phyloP scores from a whole-genome alignment of 208 protist species.

The Wallacemonas sp. region DNA sequence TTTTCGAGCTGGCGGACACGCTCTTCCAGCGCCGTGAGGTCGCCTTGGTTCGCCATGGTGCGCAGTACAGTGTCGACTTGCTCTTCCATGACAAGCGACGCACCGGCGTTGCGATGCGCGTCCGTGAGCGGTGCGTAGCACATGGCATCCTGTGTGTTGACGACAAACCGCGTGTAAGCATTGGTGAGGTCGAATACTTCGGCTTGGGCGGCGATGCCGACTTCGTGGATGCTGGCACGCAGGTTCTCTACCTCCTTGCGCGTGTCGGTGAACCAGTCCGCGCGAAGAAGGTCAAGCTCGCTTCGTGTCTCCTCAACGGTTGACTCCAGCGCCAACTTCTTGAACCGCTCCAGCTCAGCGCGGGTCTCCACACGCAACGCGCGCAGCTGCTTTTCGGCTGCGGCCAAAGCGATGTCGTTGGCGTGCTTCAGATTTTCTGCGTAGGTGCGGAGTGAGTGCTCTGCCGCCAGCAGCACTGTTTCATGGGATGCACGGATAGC shows the following conservation, averaged over 20 bases:
- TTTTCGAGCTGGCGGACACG: slow-evolving; percentile 19
- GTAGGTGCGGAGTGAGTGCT: slow-evolving; percentile 60
- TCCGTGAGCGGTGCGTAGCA: slow-evolving; percentile 20
- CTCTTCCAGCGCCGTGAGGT: slow-evolving; percentile 23
- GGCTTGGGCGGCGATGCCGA: slow-evolving; percentile 21
- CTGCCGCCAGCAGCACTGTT: slow-evolving; percentile 42
- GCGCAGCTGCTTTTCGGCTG: slow-evolving; percentile 57
- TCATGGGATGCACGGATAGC: slow-evolving; percentile 32
- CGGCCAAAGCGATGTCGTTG: slow-evolving; percentile 61
- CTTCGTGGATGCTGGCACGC: slow-evolving; percentile 41
- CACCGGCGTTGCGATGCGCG: slow-evolving; percentile 18
- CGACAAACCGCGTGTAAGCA: slow-evolving; percentile 39
- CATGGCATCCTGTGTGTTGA: slow-evolving; percentile 29
- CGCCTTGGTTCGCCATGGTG: slow-evolving; percentile 20
- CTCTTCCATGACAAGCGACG: slow-evolving; percentile 28
- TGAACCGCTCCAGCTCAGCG: slow-evolving; percentile 48
- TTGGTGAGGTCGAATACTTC: slow-evolving; percentile 35
- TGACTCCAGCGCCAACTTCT: slow-evolving; percentile 32
- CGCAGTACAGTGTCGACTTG: slow-evolving; percentile 27
- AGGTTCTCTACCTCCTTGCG: slow-evolving; percentile 32
- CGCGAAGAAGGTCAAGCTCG: slow-evolving; percentile 53
- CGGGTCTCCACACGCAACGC: slow-evolving; percentile 34
- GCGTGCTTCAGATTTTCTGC: slow-evolving; percentile 54
- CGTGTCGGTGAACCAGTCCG: slow-evolving; percentile 30
- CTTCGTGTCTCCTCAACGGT: slow-evolving; percentile 38